Evolutionary conservation across 371 early-diverging fungal genomes (phyloP).

Genomic region (Rhizopus delemar): DNA sequence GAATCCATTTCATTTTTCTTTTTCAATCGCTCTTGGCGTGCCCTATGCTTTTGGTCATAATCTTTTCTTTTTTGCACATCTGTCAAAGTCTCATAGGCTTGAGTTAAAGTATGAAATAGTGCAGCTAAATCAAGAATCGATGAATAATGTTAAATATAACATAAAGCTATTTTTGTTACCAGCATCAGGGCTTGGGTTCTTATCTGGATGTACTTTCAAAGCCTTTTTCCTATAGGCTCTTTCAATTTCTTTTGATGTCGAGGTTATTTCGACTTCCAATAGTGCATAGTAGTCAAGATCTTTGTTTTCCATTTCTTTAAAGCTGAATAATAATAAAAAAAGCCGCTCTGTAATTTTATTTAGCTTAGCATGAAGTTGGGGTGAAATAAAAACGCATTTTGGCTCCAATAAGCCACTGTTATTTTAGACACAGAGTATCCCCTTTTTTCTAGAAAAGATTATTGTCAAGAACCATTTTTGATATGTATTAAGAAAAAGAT

Average conservation of each 20-base stretch:
- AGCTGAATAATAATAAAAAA: neutral
- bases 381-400: neutral
- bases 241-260: constrained; percentile 64
- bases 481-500: too few species aligned
- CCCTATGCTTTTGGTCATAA: constrained; percentile 44
- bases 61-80: constrained; percentile 39
- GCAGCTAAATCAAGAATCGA: constrained; percentile 24
- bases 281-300: constrained; percentile 78
- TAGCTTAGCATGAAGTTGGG: too few species aligned
- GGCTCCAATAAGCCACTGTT: neutral
- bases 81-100: constrained; percentile 42
- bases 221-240: constrained; percentile 72
- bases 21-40: constrained; percentile 43
- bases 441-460: too few species aligned
- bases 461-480: too few species aligned
- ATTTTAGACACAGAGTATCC: too few species aligned
- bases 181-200: constrained; percentile 59
- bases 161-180: constrained; percentile 28
- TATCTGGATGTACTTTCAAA: constrained; percentile 49
- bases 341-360: neutral
- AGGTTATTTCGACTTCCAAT: constrained; percentile 62
- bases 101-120: constrained; percentile 38
- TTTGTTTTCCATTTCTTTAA: constrained; percentile 21
- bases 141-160: neutral
- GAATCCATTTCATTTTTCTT: constrained; percentile 51